Conservation (phyloP, 768 basidiomycete genomes). For the Russula brevipes region DNA sequence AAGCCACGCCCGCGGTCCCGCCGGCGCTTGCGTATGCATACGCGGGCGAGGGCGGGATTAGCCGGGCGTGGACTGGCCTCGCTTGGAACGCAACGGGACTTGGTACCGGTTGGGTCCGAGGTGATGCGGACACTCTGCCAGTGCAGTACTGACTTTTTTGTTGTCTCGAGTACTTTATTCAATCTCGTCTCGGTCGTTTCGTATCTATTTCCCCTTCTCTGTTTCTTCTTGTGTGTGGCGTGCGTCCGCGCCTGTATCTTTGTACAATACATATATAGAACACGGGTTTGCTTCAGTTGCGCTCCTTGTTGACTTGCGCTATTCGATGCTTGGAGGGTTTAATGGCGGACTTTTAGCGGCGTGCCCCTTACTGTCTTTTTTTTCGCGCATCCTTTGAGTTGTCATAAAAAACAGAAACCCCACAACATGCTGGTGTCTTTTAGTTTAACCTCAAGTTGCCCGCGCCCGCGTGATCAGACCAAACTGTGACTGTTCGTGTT, state of each 20-base stretch:
- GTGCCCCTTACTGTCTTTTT: constrained; percentile 5
- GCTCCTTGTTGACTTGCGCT: constrained; percentile 1
- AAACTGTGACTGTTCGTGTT: background rate
- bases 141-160: constrained; percentile 18
- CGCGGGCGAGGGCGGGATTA: constrained; percentile 26
- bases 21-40: constrained; percentile 25
- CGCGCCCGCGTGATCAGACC: background rate
- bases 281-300: background rate
- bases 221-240: constrained; percentile 19
- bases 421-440: background rate
- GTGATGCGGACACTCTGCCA: constrained; percentile 15
- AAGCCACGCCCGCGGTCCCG: background rate
- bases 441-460: background rate
- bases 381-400: background rate
- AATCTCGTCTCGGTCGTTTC: background rate
- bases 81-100: constrained; percentile 20
- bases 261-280: constrained; percentile 21
- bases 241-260: constrained; percentile 15
- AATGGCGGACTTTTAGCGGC: constrained; percentile 12
- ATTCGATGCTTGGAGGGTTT: constrained; percentile 8
- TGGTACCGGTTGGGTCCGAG: constrained; percentile 17
- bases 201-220: constrained; percentile 17
- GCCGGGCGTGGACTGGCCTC: constrained; percentile 21
- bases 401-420: background rate
- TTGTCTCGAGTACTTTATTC: constrained; percentile 19